Percentiles rank a stretch among this genome's conserved stretches.
phyloP scores from a whole-genome alignment of 768 basidiomycete genomes.

The Lentinula sp. region DNA sequence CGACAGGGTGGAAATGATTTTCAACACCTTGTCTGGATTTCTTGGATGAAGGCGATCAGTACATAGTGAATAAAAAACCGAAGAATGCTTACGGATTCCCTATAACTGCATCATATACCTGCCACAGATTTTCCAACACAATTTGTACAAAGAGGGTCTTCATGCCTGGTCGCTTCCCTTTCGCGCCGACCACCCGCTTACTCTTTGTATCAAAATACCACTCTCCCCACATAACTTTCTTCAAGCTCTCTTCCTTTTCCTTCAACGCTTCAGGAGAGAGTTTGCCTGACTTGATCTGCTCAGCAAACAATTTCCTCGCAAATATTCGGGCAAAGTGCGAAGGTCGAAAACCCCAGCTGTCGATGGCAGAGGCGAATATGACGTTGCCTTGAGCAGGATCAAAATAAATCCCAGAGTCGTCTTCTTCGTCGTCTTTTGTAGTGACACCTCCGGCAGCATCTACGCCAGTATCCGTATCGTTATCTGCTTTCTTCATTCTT shows the following conservation, averaged over 20 bases:
- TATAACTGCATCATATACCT: constrained; percentile 87
- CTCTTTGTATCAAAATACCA: constrained; percentile 96
- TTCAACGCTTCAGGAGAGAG: neutral
- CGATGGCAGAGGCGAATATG: constrained; percentile 91
- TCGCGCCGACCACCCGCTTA: constrained; percentile 85
- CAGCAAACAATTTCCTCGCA: constrained; percentile 59
- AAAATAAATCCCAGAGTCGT: constrained; percentile 97
- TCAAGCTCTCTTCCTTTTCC: constrained; percentile 83
- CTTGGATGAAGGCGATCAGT: constrained; percentile 32
- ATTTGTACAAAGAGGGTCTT: constrained; percentile 92
- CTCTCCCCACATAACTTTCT: constrained; percentile 93
- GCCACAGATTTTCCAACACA: constrained; percentile 95
- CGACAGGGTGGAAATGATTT: constrained; percentile 79
- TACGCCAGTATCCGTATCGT: constrained; percentile 59
- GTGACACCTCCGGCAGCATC: constrained; percentile 45
- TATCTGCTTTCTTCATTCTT: constrained; percentile 88
- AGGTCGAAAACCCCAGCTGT: constrained; percentile 96
- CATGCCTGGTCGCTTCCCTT: constrained; percentile 7
- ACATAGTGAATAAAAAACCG: neutral
- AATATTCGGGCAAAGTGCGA: constrained; percentile 93
- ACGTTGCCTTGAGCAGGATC: constrained; percentile 95
- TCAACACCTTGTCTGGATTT: constrained; percentile 81
- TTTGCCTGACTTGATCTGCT: neutral
- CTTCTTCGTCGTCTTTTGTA: constrained; percentile 78
- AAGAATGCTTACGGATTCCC: constrained; percentile 68